Base-by-base conservation (phyloP, 2,329 filamentous ascomycete species). In the Neopestalotiopsis rosae region DNA sequence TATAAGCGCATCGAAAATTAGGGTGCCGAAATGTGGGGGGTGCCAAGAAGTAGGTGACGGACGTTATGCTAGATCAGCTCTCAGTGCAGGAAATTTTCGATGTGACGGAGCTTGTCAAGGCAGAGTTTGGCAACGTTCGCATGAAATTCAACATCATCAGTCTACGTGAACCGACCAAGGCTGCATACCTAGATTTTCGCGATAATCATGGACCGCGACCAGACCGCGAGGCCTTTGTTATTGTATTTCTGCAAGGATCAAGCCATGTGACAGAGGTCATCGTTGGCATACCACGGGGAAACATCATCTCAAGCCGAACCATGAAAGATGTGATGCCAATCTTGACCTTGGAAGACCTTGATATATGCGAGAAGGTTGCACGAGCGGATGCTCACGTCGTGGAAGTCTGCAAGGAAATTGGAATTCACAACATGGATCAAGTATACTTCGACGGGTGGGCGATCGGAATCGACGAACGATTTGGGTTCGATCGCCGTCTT, bases 391-490 rank as follows among this genome's bases (percentile, higher is more conserved):
- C 90, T 0, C 91, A 90, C 71, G 92, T 95, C 69, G 92, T 94
- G 74, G 90, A 94, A 79, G 91, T 93, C 76, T 95, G 93, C 75
- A 87, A 86, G 2, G 88, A 94, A 42, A 82, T 94, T 71, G 92
- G 93, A 24, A 94, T 95, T 71, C 85, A 90, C 73, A 91, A 95
- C 74, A 95, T 95, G 93, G 82, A 92, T 79, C 94, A 94, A 80
- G 91, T 95, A 40, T 95, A 92, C 80, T 92, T 93, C 78, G 93
- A 95, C 78, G 92, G 91, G 56, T 95, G 93, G 93, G 94, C 93
- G 1, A 94, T 95, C 79, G 93, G 93, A 40, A 92, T 93, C 72
- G 93, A 95, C 74, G 89, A 93, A 76, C 89, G 93, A 62, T 95
- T 94, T 79, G 92, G 92, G 64, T 92, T 84, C 68, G 84, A 86